These are phyloP conservation scores for Pestalotiopsis sp. DNA, from an alignment of 2,329 filamentous ascomycete genomes.

Conservation along the genomic window DNA sequence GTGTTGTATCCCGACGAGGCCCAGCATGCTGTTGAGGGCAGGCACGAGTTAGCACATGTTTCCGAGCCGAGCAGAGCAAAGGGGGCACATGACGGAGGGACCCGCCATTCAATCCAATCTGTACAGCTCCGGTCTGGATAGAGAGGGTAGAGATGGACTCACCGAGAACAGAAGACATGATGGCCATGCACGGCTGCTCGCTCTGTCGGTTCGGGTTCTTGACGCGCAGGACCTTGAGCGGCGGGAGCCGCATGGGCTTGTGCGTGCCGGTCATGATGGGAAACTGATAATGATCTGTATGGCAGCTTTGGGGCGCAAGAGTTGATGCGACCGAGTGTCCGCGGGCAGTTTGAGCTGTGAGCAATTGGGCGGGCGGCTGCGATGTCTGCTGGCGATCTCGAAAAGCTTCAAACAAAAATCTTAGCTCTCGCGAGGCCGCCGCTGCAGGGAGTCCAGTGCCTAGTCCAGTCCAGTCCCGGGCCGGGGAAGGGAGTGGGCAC, in stretches of 20 bases:
- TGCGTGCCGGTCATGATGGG: constrained; percentile 41
- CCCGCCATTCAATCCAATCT: too few relatives aligned
- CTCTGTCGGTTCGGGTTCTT: constrained; percentile 49
- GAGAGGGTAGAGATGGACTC: constrained; percentile 21
- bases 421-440: not conserved
- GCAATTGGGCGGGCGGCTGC: too few relatives aligned
- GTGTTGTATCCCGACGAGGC: constrained; percentile 73
- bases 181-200: constrained; percentile 52
- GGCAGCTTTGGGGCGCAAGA: too few relatives aligned
- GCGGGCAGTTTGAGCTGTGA: too few relatives aligned
- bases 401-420: not conserved
- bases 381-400: too few relatives aligned
- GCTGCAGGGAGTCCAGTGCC: not conserved
- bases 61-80: too few relatives aligned
- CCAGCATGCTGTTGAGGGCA: constrained; percentile 65
- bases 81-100: too few relatives aligned
- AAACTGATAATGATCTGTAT: too few relatives aligned
- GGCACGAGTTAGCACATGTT: not conserved
- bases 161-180: constrained; percentile 61
- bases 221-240: constrained; percentile 55
- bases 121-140: not conserved
- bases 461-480: too few relatives aligned
- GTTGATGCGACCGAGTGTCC: too few relatives aligned
- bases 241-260: constrained; percentile 58
- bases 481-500: too few relatives aligned